A percentile compares a stretch with the other conserved stretches of the same genome.
These are phyloP conservation scores for Volvariella volvacea DNA, from an alignment of 1,284 basidiomycete species.

Conservation along the genomic window DNA sequence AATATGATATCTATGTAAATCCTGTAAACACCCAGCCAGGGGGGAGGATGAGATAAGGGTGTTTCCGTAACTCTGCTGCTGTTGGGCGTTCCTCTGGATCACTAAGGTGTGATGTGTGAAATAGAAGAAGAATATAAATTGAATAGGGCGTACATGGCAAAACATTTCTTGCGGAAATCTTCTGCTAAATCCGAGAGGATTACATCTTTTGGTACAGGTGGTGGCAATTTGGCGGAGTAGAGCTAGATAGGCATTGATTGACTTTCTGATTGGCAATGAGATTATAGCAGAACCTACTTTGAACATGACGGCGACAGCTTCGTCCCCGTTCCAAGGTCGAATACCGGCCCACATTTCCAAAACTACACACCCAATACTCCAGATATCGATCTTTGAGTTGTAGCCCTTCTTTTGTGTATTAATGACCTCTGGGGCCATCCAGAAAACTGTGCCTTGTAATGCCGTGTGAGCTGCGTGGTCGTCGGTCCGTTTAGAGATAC, in stretches of 20 bases:
- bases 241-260: conserved; percentile 33
- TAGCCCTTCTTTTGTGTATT: conserved; percentile 82
- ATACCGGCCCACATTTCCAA: conserved; percentile 98
- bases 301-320: conserved; percentile 90
- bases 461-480: conserved; percentile 81
- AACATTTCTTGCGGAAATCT: conserved; percentile 87
- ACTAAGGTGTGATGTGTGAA: conserved; percentile 33
- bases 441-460: conserved; percentile 97
- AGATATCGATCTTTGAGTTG: conserved; percentile 96
- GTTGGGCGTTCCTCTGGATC: conserved; percentile 85
- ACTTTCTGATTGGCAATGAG: conserved; percentile 1
- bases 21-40: conserved; percentile 75
- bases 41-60: conserved; percentile 78
- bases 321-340: conserved; percentile 88
- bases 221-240: conserved; percentile 76
- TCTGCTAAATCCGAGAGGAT: conserved; percentile 69
- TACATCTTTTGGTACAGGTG: conserved; percentile 85
- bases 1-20: conserved; percentile 29
- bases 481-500: conserved; percentile 89
- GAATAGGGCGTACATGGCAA: conserved; percentile 65
- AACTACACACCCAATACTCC: conserved; percentile 96
- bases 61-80: conserved; percentile 75
- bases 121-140: conserved; percentile 4
- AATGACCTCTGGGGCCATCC: conserved; percentile 99
- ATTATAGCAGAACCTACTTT: conserved; percentile 50